Evolutionary conservation across 1,284 basidiomycete species (phyloP), one percentile per base, ranked within the genome.

Genomic region (Amylostereum areolatum): DNA sequence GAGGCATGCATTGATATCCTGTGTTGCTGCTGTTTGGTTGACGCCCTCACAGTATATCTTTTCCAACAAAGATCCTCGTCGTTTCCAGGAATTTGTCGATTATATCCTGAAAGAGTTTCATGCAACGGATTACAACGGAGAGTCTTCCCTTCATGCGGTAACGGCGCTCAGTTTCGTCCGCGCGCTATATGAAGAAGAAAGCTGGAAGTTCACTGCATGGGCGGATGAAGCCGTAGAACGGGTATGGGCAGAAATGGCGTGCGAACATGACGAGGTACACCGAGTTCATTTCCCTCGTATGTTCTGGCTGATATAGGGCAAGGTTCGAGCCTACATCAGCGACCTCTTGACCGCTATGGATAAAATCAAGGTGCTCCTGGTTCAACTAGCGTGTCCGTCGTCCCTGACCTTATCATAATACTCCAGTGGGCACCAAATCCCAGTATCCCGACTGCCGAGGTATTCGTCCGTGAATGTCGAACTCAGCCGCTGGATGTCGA

Each of bases 151-250:
- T 57, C 85, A 89, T 58, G 77, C 79, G 6, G 69, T 80, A 31
- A 85, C 85, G 59, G 68, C 78, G 25, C 66, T 83, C 5, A 74
- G 77, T 25, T 71, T 85, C 53, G 83, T 82, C 67, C 69, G 81
- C 28, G 74, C 78, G 0, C 78, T 89, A 54, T 85, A 87, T 51
- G 79, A 85, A 58, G 83, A 83, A 53, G 71, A 91, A 8, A 81
- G 82, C 11, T 85, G 89, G 77, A 88, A 89, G 57, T 93, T 92
- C 62, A 66, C 74, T 24, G 75, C 88, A 2, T 93, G 90, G 89
- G 70, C 79, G 4, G 79, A 88, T 48, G 77, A 81, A 37, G 78
- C 83, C 29, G 68, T 88, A 11, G 72, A 79, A 12, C 71, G 83
- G 10, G 85, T 81, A 54, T 93, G 90, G 85, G 64, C 69, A 3